Base-by-base conservation (phyloP, 768 basidiomycete genomes). In the Kwoniella sp. region DNA sequence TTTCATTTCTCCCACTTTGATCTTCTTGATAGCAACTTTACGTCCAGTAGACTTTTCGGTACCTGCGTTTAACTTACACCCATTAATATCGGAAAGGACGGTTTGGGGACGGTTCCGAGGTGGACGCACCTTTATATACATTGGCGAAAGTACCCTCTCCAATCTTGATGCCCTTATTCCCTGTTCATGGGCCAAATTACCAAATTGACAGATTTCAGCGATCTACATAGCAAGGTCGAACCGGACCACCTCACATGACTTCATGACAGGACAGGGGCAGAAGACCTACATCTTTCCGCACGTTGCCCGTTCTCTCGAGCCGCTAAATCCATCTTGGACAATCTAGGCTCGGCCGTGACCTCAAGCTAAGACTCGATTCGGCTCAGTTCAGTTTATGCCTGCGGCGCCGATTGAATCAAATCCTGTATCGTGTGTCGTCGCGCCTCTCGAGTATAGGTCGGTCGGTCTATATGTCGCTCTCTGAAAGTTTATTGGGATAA, bases 1-100 rank as follows among this genome's bases (percentile, higher is more conserved):
- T 79, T 94, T 95, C 84, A 95, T 93, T 71, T 90, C 90, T 4
- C 93, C 92, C 15, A 94, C 89, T 74, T 95, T 95, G 70, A 96
- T 95, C 81, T 98, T 98, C 83, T 99, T 99, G 71, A 99, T 95
- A 60, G 96, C 96, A 0, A 97, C 88, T 80, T 74, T 66, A 13
- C 76, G 62, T 10, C 73, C 72, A 2, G 74, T 78, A 19, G 68
- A 59, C 53, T 65, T 72, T 48, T 77, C 73, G 21, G 36, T 55
- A 40, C 66, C 70, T 76, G 36, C 12, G 33, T 19, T 4, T 6
- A 33, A 33, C 33, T 13, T 13, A 33, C 7, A 33, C 33, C 33
- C 6, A 33, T 6, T 13, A 6, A 13, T 6, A 33, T 13, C 33
- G 33, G 33, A n/a, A 33, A 33, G 33, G 33, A 33, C 33, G 13